Conservation (phyloP, 768 basidiomycete species). For the Pholiota molesta region DNA sequence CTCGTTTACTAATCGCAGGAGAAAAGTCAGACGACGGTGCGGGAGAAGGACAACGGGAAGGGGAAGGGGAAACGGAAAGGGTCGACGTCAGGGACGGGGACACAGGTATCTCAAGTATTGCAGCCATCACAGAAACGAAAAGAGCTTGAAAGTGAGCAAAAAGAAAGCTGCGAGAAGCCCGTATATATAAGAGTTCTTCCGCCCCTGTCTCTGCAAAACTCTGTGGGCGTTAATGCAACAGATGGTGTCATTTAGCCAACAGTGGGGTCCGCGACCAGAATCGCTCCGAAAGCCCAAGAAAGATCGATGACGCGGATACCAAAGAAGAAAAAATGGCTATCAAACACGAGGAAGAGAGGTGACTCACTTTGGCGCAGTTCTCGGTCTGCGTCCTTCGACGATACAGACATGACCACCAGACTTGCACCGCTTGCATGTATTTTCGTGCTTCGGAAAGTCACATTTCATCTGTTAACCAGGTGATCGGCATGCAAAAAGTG, state of each 20-base stretch:
- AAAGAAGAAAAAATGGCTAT: slow-evolving; percentile 19
- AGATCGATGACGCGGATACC: slow-evolving; percentile 9
- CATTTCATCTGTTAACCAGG: slow-evolving; percentile 75
- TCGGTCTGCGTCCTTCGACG: slow-evolving; percentile 81
- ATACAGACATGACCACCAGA: slow-evolving; percentile 75
- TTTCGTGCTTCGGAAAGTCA: slow-evolving; percentile 71
- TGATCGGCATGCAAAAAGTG: slow-evolving; percentile 8
- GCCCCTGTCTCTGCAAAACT: slow-evolving; percentile 13
- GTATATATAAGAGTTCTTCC: slow-evolving; percentile 17
- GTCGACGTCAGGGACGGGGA: slow-evolving; percentile 21
- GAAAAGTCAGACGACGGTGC: slow-evolving; percentile 39
- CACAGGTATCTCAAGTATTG: not conserved
- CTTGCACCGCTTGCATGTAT: slow-evolving; percentile 80
- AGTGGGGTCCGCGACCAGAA: slow-evolving; percentile 6
- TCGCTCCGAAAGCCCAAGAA: slow-evolving; percentile 3
- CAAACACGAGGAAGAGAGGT: slow-evolving; percentile 14
- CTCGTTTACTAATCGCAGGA: slow-evolving; percentile 67
- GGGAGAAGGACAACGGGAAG: slow-evolving; percentile 36
- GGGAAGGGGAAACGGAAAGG: slow-evolving; percentile 21
- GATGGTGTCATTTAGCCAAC: not conserved
- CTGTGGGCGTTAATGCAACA: not conserved
- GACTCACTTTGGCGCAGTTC: slow-evolving; percentile 82
- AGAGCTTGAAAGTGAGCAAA: slow-evolving; percentile 1
- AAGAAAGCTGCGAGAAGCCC: slow-evolving; percentile 3
- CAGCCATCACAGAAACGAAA: not conserved